Evolutionary conservation across 1,139 yeast species (phyloP).

Genomic region (Yamadazyma atmosphaerica): DNA sequence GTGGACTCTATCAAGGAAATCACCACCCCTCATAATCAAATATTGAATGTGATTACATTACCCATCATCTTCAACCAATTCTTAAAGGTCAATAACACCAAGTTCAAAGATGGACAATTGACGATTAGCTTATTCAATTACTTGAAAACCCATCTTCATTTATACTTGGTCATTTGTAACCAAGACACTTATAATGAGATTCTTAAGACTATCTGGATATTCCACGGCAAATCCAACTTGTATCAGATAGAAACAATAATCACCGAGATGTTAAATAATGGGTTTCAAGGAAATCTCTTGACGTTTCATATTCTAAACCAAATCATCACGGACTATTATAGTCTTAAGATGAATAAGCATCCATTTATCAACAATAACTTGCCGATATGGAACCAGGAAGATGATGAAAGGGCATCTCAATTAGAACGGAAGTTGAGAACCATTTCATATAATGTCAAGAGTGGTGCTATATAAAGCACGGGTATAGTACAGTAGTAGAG

Average conservation of each 20-base stretch:
- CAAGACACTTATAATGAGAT: constrained; percentile 46
- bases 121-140: constrained; percentile 37
- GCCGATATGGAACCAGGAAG: constrained; percentile 40
- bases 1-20: constrained; percentile 17
- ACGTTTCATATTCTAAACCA: constrained; percentile 40
- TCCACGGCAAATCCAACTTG: constrained; percentile 37
- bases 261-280: constrained; percentile 44
- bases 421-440: constrained; percentile 23
- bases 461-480: too few relatives aligned
- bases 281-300: constrained; percentile 37
- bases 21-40: constrained; percentile 17
- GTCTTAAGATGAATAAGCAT: constrained; percentile 31
- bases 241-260: constrained; percentile 35
- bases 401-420: constrained; percentile 31
- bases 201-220: constrained; percentile 39
- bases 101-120: constrained; percentile 37
- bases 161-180: constrained; percentile 39
- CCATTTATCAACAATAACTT: constrained; percentile 15
- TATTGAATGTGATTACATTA: constrained; percentile 34
- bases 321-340: constrained; percentile 37
- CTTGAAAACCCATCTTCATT: constrained; percentile 31
- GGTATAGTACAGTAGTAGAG: too few relatives aligned
- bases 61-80: constrained; percentile 39
- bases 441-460: constrained; percentile 6
- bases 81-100: constrained; percentile 25